These are phyloP conservation scores for Agastache rugosa DNA, from an alignment of 257 asterid species.

Conservation along the genomic window DNA sequence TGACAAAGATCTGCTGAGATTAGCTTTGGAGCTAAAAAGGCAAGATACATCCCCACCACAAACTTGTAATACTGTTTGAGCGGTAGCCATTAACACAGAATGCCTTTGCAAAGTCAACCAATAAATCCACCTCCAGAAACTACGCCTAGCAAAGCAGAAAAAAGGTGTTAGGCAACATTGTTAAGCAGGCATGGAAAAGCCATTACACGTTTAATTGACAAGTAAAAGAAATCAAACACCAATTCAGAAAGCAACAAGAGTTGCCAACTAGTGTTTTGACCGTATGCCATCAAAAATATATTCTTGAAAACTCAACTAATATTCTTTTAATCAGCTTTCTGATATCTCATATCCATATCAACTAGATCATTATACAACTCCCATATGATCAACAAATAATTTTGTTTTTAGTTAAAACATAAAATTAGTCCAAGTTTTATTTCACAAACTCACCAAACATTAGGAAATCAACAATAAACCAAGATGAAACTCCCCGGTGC, in stretches of 20 bases:
- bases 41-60: constrained; percentile 41
- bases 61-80: constrained; percentile 49
- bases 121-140: constrained; percentile 29
- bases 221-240: constrained; percentile 1
- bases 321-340: not conserved
- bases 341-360: constrained; percentile 1
- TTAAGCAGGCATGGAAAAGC: not conserved
- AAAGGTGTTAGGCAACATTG: not conserved
- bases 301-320: constrained; percentile 13
- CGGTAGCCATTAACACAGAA: constrained; percentile 48
- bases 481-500: not conserved
- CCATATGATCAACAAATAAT: not conserved
- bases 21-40: constrained; percentile 39
- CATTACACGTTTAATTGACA: not conserved
- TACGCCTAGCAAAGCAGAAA: constrained; percentile 32
- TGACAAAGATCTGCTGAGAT: constrained; percentile 37
- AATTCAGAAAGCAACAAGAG: constrained; percentile 16
- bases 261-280: not conserved
- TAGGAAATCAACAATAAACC: not conserved
- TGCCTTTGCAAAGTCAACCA: constrained; percentile 9
- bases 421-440: not conserved
- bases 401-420: not conserved
- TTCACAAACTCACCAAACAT: not conserved
- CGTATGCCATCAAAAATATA: not conserved
- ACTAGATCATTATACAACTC: not conserved